Percentiles rank a stretch among this genome's conserved stretches.
Evolutionary conservation across 2,329 filamentous ascomycete genomes (phyloP).

Genomic region (Drechslerella coelobrocha): DNA sequence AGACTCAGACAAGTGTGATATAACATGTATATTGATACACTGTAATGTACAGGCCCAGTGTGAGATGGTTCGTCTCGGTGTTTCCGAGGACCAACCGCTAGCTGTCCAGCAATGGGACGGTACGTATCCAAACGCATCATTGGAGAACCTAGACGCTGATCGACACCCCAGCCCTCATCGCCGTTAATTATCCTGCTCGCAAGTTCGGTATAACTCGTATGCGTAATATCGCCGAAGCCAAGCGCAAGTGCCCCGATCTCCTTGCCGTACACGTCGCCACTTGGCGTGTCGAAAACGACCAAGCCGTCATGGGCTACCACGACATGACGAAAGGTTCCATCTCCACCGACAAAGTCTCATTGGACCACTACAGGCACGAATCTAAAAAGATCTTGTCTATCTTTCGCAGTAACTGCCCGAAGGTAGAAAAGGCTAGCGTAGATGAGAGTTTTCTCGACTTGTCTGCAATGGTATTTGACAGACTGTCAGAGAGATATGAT

Average conservation of each 20-base stretch:
- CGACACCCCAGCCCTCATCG: slow-evolving; percentile 71
- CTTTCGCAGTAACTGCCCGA: slow-evolving; percentile 51
- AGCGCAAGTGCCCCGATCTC: slow-evolving; percentile 82
- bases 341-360: slow-evolving; percentile 86
- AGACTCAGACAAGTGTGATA: background rate
- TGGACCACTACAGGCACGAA: slow-evolving; percentile 88
- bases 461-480: slow-evolving; percentile 78
- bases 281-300: slow-evolving; percentile 72
- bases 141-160: background rate
- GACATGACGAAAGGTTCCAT: slow-evolving; percentile 70
- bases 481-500: slow-evolving; percentile 74
- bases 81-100: slow-evolving; percentile 77
- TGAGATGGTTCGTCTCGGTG: slow-evolving; percentile 83
- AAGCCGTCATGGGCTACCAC: slow-evolving; percentile 92
- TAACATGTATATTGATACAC: background rate
- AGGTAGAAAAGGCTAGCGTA: slow-evolving; percentile 81
- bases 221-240: slow-evolving; percentile 79
- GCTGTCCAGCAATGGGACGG: slow-evolving; percentile 86
- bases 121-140: slow-evolving; percentile 57
- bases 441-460: slow-evolving; percentile 96
- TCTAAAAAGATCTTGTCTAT: slow-evolving; percentile 78
- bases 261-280: slow-evolving; percentile 73
- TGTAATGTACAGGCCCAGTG: slow-evolving; percentile 72
- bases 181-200: slow-evolving; percentile 92
- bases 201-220: slow-evolving; percentile 79